These are phyloP conservation scores for Blastomyces percursus DNA, from an alignment of 2,329 filamentous ascomycete species.

Conservation along the genomic window DNA sequence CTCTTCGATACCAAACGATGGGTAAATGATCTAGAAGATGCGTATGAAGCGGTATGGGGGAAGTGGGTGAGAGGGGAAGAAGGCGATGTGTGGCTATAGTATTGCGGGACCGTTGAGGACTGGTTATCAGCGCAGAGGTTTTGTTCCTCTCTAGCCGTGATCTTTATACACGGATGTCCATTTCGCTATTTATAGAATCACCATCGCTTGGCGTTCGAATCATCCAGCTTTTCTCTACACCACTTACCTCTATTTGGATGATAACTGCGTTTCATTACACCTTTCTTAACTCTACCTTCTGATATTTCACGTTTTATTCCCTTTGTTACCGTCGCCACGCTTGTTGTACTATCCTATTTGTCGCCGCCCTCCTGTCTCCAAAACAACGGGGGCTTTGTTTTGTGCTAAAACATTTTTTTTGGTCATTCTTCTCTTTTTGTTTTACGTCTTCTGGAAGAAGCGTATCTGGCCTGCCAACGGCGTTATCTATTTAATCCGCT, in stretches of 20 bases:
- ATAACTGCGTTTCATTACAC: neutral
- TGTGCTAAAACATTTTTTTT: neutral
- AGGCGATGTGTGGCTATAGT: conserved; percentile 79
- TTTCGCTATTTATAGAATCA: neutral
- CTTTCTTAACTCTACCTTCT: neutral
- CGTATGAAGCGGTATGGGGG: conserved; percentile 80
- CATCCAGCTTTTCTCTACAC: neutral
- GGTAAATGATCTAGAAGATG: conserved; percentile 79
- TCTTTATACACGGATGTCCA: neutral
- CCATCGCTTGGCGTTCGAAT: neutral
- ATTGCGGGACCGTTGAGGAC: neutral
- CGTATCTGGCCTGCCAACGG: neutral
- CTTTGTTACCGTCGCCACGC: too few species aligned
- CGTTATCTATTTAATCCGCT: neutral
- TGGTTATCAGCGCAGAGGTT: neutral
- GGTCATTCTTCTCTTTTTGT: neutral
- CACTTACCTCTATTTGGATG: neutral
- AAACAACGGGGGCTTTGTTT: neutral
- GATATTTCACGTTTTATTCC: neutral
- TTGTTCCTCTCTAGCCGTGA: neutral
- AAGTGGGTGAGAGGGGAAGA: conserved; percentile 75
- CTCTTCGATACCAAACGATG: conserved; percentile 86
- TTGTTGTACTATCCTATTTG: neutral
- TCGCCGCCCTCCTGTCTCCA: neutral
- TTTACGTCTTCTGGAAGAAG: neutral